These are phyloP conservation scores for Aspergillus cejpii DNA, from an alignment of 2,329 filamentous ascomycete genomes.

Conservation along the genomic window DNA sequence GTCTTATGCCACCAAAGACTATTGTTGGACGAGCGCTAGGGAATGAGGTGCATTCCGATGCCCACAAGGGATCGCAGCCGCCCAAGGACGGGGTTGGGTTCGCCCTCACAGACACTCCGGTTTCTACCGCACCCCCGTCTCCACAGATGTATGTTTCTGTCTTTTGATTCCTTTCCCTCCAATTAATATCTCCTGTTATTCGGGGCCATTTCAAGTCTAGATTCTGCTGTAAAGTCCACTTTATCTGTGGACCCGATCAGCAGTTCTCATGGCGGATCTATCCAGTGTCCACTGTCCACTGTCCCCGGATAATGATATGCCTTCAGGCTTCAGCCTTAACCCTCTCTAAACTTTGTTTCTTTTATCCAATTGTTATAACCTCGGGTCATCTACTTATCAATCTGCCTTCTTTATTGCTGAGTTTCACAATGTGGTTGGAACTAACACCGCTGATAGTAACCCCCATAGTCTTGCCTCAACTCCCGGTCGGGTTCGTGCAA, in stretches of 20 bases:
- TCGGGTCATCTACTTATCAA: neutral
- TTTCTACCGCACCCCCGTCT: slow-evolving; percentile 56
- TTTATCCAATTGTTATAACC: neutral
- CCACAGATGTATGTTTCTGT: slow-evolving; percentile 51
- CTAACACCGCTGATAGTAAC: slow-evolving; percentile 13
- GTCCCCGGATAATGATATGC: neutral
- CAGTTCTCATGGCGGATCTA: slow-evolving; percentile 5
- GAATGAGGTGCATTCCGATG: slow-evolving; percentile 37
- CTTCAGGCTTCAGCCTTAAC: slow-evolving; percentile 1
- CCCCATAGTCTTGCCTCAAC: slow-evolving; percentile 46
- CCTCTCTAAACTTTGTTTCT: neutral
- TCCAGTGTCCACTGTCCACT: too few species aligned
- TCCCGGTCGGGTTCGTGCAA: slow-evolving; percentile 75
- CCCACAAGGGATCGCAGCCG: slow-evolving; percentile 30
- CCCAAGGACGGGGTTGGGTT: slow-evolving; percentile 45
- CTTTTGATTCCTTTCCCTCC: slow-evolving; percentile 7
- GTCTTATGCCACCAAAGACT: slow-evolving; percentile 35
- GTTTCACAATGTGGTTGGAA: neutral
- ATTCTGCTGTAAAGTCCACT: slow-evolving; percentile 1
- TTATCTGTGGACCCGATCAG: slow-evolving; percentile 1
- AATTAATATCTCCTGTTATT: slow-evolving; percentile 10
- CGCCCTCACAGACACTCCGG: slow-evolving; percentile 57
- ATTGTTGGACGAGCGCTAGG: slow-evolving; percentile 40
- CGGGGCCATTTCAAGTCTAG: slow-evolving; percentile 9
- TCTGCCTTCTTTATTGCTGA: neutral